phyloP scores from a whole-genome alignment of 768 basidiomycete species.

The Phanerodontia chrysosporium region DNA sequence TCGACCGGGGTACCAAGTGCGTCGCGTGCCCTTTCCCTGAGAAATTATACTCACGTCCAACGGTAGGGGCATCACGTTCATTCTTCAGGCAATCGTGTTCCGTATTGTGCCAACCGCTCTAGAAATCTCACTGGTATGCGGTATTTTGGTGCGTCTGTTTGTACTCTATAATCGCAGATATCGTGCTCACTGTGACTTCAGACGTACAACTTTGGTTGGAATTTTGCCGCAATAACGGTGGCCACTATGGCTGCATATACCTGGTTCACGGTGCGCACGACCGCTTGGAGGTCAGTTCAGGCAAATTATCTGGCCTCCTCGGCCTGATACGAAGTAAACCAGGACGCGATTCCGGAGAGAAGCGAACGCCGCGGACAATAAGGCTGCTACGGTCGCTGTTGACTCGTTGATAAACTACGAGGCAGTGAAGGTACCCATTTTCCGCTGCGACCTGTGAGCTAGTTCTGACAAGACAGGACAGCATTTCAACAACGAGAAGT shows the following conservation, averaged over 20 bases:
- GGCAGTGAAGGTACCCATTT: slow-evolving; percentile 79
- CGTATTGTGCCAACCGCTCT: slow-evolving; percentile 94
- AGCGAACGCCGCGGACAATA: slow-evolving; percentile 95
- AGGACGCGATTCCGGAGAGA: slow-evolving; percentile 92
- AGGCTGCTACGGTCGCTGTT: slow-evolving; percentile 88
- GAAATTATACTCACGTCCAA: neutral
- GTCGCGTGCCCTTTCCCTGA: slow-evolving; percentile 17
- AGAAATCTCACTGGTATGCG: slow-evolving; percentile 95
- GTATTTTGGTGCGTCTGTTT: slow-evolving; percentile 73
- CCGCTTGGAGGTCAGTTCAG: slow-evolving; percentile 78
- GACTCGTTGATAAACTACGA: slow-evolving; percentile 98
- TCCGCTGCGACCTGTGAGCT: neutral
- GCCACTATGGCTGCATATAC: slow-evolving; percentile 86
- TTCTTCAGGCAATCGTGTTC: slow-evolving; percentile 89
- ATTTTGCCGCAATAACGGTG: slow-evolving; percentile 89
- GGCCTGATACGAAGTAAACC: neutral
- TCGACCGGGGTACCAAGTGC: slow-evolving; percentile 96
- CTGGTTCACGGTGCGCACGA: slow-evolving; percentile 96
- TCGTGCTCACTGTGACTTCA: slow-evolving; percentile 24
- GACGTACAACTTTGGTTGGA: slow-evolving; percentile 98
- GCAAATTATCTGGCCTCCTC: neutral
- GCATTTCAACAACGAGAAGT: slow-evolving; percentile 97
- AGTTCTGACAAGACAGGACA: slow-evolving; percentile 26
- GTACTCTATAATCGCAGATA: neutral
- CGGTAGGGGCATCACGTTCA: slow-evolving; percentile 89